phyloP scores from a whole-genome alignment of 352 stramenopile genomes.

The Halophytophthora polymorphica region DNA sequence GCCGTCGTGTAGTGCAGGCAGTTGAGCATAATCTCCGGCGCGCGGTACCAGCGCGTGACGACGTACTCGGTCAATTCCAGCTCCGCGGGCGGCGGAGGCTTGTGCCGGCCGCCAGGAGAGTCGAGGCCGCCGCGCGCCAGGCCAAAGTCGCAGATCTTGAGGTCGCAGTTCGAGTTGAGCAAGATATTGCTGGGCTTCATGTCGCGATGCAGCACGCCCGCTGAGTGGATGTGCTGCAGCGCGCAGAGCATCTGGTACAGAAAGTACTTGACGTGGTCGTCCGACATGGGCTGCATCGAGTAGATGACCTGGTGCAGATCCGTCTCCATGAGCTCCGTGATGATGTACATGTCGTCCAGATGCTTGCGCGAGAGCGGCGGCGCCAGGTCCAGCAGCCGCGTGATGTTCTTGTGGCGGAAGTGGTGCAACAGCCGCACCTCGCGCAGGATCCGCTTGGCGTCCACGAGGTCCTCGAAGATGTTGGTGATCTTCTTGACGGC shows the following conservation, averaged over 20 bases:
- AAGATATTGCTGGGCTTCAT: constrained; percentile 84
- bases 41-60: constrained; percentile 84
- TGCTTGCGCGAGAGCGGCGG: constrained; percentile 88
- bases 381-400: constrained; percentile 90
- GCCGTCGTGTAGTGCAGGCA: constrained; percentile 94
- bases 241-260: constrained; percentile 82
- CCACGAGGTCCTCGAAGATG: constrained; percentile 96
- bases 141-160: constrained; percentile 80
- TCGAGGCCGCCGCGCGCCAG: constrained; percentile 61
- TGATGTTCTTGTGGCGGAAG: constrained; percentile 93
- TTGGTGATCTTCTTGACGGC: constrained; percentile 94
- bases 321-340: constrained; percentile 96
- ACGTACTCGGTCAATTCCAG: constrained; percentile 67
- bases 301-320: constrained; percentile 97
- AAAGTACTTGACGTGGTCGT: constrained; percentile 86
- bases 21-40: constrained; percentile 93
- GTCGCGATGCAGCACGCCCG: constrained; percentile 79
- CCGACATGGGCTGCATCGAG: constrained; percentile 88
- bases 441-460: constrained; percentile 97
- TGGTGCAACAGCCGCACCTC: constrained; percentile 88
- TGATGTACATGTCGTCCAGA: constrained; percentile 96
- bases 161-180: constrained; percentile 77
- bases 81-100: constrained; percentile 28
- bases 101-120: constrained; percentile 2
- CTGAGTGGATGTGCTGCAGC: constrained; percentile 94